These are phyloP conservation scores for Euphorbia schlechtendalii DNA, from an alignment of 441 rosid genomes.

Conservation along the genomic window DNA sequence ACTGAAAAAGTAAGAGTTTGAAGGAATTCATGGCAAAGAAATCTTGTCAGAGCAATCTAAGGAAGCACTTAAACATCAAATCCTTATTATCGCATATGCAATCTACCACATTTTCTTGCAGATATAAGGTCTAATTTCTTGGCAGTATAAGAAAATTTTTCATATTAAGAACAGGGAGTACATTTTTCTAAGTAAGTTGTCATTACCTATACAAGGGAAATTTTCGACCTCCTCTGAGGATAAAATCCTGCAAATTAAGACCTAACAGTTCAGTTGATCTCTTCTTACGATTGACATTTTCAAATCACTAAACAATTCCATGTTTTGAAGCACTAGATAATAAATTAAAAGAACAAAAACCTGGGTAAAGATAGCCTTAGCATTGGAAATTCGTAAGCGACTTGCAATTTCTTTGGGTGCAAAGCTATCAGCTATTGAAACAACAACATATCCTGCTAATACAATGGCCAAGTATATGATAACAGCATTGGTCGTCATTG, in stretches of 20 bases:
- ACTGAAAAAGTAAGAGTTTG: neutral
- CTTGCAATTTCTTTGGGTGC: constrained; percentile 75
- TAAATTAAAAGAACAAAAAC: constrained; percentile 22
- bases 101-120: neutral
- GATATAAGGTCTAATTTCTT: neutral
- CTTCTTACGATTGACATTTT: neutral
- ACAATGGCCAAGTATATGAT: constrained; percentile 72
- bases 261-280: neutral
- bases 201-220: constrained; percentile 76
- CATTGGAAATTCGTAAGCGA: constrained; percentile 63
- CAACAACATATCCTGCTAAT: constrained; percentile 66
- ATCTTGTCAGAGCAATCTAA: too few species aligned
- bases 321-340: neutral
- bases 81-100: too few species aligned
- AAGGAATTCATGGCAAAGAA: neutral
- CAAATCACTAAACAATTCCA: neutral
- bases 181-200: neutral
- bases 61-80: too few species aligned
- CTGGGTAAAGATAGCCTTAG: constrained; percentile 86
- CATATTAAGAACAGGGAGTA: neutral
- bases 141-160: neutral
- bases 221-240: constrained; percentile 69
- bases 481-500: constrained; percentile 78
- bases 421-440: constrained; percentile 92
- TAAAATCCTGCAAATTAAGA: constrained; percentile 51